phyloP scores from a whole-genome alignment of 192 early-diverging fungal genomes.

The Linnemannia exigua region DNA sequence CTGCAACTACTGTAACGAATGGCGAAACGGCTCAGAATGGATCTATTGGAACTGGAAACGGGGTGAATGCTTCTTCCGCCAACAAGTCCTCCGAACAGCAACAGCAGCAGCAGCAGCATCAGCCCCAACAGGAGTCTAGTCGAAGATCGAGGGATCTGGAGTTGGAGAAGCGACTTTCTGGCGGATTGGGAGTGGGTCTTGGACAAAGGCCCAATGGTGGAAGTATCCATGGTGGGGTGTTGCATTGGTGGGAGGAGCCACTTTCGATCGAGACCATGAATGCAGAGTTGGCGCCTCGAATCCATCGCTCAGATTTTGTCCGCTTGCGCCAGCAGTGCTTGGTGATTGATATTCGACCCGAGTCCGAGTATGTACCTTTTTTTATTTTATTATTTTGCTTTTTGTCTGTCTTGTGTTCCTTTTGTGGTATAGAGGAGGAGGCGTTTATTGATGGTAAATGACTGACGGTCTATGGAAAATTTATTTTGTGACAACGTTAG shows the following conservation, averaged over 20 bases:
- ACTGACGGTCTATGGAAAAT: neutral
- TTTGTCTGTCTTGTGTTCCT: neutral
- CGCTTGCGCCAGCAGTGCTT: constrained; percentile 61
- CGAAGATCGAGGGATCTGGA: neutral
- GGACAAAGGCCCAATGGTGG: neutral
- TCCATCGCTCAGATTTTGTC: constrained; percentile 64
- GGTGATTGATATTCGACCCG: constrained; percentile 70
- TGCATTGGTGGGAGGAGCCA: constrained; percentile 65
- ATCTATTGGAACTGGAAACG: neutral
- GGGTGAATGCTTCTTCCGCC: neutral
- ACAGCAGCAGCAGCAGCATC: neutral
- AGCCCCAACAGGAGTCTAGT: constrained; percentile 16
- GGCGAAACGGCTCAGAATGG: neutral
- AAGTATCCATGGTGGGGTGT: neutral
- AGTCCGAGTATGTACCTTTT: constrained; percentile 61
- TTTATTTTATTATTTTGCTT: too few species aligned
- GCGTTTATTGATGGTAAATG: neutral
- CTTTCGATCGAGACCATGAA: constrained; percentile 62
- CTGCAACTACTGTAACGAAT: too few species aligned
- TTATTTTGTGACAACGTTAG: constrained; percentile 31
- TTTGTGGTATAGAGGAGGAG: neutral
- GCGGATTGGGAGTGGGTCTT: neutral
- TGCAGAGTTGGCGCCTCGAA: constrained; percentile 67
- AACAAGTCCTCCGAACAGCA: neutral
- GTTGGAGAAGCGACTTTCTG: constrained; percentile 15